Base-by-base conservation (phyloP, 192 early-diverging fungal species). In the Diversispora epigaea region DNA sequence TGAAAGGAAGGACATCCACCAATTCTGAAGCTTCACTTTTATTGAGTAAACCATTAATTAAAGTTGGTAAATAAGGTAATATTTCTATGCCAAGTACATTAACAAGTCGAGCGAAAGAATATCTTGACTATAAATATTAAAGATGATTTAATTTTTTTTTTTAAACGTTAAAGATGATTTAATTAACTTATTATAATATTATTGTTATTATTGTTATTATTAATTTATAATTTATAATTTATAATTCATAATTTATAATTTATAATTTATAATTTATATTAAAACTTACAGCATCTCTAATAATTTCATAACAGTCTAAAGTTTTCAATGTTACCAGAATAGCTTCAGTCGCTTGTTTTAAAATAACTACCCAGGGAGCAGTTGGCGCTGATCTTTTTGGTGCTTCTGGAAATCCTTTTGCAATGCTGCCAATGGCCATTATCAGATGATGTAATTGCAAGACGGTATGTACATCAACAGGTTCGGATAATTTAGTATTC, bases 61-160 rank as follows among this genome's bases (percentile, higher is more conserved):
- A 76, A 5, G 89, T 84, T 3, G 91, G 91, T 60, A 97, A 71
- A 68, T 91, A 95, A 15, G 92, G 91, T 49, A 97, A 81, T 12
- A 94, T 85, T 71, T 93, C 93, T 11, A 84, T 80, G 41, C 95
- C 96, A 41, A 98, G 85, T 50, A 93, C 91, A 70, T 89, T 91
- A 57, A 97, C 90, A 84, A 97, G 84, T 40, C 95, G 86, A 76
- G 94, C 92, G 77, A 96, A 91, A n/a, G 94, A 82, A 76, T 88
- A 91, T 39, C 92, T 79, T 2, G 90, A 61, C 73, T 75, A 56
- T 12, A 55, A 40, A 52, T 9, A 25, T 11, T 22, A 68, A 19
- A 68, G 8, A 39, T 65, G 2, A 44, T 0, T n/a, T 19, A 50
- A 6, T 17, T 47, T 52, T 15, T 56, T 8, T 40, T n/a, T 41